phyloP scores from a whole-genome alignment of 331 rosid species.

The Ulmus americana region DNA sequence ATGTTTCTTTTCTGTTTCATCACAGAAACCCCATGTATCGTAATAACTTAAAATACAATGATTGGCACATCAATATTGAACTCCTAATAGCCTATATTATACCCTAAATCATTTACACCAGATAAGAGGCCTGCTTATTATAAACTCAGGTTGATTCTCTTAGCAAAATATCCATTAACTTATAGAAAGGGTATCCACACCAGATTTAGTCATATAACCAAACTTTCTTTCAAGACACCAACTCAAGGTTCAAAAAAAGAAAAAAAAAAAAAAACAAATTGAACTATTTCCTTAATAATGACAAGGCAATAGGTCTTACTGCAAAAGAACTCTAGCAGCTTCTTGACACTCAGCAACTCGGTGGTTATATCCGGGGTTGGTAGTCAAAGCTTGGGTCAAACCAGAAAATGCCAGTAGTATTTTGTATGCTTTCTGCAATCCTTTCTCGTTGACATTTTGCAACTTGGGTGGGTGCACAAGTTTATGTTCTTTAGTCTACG shows the following conservation, averaged over 20 bases:
- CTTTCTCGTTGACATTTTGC: conserved; percentile 30
- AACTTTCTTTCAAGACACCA: too few species aligned
- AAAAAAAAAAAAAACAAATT: neutral
- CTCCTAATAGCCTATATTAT: neutral
- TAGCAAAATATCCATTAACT: too few species aligned
- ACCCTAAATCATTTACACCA: too few species aligned
- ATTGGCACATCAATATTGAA: neutral
- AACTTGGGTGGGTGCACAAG: conserved; percentile 46
- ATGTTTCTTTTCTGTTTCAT: too few species aligned
- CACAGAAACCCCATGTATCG: neutral
- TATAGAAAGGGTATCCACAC: too few species aligned
- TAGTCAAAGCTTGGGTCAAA: conserved; percentile 71
- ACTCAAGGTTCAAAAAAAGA: neutral
- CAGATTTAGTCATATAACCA: too few species aligned
- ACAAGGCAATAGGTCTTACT: conserved; percentile 39
- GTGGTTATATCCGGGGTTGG: conserved; percentile 72
- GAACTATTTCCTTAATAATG: neutral
- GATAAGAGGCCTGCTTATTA: too few species aligned
- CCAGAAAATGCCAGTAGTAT: conserved; percentile 90
- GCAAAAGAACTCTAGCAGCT: conserved; percentile 68
- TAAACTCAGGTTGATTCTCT: too few species aligned
- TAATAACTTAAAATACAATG: neutral
- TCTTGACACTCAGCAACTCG: conserved; percentile 88
- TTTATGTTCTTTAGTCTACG: conserved; percentile 70
- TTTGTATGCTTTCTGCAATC: conserved; percentile 43